Evolutionary conservation across 2,329 filamentous ascomycete species (phyloP), one percentile per base, ranked within the genome.

Genomic region (Hypoxylon rubiginosum): DNA sequence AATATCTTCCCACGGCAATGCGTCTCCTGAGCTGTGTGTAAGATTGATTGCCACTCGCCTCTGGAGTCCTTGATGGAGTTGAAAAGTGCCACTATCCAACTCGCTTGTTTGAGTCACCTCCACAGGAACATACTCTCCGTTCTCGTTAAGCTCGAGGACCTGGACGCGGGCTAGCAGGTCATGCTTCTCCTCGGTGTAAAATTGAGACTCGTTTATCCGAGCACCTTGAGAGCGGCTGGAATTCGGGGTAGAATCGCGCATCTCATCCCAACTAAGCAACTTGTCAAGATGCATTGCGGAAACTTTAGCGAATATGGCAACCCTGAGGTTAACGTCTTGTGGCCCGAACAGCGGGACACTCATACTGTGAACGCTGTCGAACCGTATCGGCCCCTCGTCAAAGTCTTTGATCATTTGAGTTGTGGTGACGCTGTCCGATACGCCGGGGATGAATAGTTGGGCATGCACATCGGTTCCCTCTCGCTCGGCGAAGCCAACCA

Each of bases 341-440:
- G 93, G 88, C 50, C 91, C 92, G 46, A 91, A 91, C 36, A 97
- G 84, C 3, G 94, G 92, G 57, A 99, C 85, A 77, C 93, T 97
- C 93, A 99, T 97, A 79, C 93, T 97, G 82, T 99, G 96, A 53
- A 98, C 94, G 79, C 96, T 99, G 80, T 98, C 95, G 72, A 99
- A 99, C 3, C 92, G 91, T 60, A 99, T 90, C 0, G 94, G 90
- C 0, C 92, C 91, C 79, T 99, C 96, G 73, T 98, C 94, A 74
- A 99, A 99, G 60, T 93, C 93, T 68, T 87, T 91, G 69, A 97
- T 94, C 88, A 97, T 95, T 73, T 97, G 93, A 0, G 95, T 98
- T 0, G 95, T 97, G 0, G 96, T 97, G 48, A 95, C 93, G 8
- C 95, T 94, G 64, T 95, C 94, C 0, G 93, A 94, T 10, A 97